Evolutionary conservation across 495 filamentous ascomycete species (phyloP).

Genomic region (Oidiodendron maius): DNA sequence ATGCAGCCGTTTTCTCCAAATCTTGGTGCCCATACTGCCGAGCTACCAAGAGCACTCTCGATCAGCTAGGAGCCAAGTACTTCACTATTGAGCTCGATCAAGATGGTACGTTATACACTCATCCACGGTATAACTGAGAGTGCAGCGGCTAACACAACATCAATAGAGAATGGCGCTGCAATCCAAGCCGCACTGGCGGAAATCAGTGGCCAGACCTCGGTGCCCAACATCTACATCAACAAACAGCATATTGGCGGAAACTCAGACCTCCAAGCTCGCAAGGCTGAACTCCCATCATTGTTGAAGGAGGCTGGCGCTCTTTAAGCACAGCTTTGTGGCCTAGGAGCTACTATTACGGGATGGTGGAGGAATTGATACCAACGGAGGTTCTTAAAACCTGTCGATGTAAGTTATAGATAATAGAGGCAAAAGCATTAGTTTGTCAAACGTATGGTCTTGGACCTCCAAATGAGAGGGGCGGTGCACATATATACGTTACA

Average conservation of each 20-base stretch:
- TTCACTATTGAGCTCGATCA: constrained; percentile 77
- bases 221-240: constrained; percentile 92
- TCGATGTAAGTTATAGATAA: neutral
- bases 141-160: constrained; percentile 6
- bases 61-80: constrained; percentile 64
- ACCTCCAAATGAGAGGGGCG: too few species aligned
- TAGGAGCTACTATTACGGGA: neutral
- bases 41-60: constrained; percentile 69
- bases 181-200: constrained; percentile 80
- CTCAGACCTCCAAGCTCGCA: constrained; percentile 77
- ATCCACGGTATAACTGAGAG: neutral
- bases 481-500: too few species aligned
- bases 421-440: too few species aligned
- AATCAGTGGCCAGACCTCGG: constrained; percentile 75
- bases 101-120: constrained; percentile 52
- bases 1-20: constrained; percentile 86
- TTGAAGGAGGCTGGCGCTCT: constrained; percentile 63
- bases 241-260: constrained; percentile 93
- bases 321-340: constrained; percentile 26
- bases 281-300: constrained; percentile 47
- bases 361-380: neutral
- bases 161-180: constrained; percentile 65
- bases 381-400: neutral
- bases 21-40: constrained; percentile 94
- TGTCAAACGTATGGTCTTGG: too few species aligned